Base-by-base conservation (phyloP, 2,329 filamentous ascomycete species). In the Ophiostoma novo-ulmi region DNA sequence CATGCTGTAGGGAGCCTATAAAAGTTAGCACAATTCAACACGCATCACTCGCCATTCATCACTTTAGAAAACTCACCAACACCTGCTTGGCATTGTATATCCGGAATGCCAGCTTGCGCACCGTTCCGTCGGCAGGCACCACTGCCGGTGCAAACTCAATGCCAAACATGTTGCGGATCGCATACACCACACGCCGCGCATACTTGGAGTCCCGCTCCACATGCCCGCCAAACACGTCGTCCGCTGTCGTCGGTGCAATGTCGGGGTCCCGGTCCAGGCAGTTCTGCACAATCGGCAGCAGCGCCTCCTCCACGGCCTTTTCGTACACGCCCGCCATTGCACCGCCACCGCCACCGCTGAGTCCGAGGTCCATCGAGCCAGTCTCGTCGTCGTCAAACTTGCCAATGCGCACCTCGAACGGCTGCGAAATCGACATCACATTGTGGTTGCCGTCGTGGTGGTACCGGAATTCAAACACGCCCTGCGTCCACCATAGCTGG, bases 71-170 rank as follows among this genome's bases (percentile, higher is more conserved):
- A 31, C 61, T 64, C 61, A 64, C 61, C 81, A 98, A 80, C 74
- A 97, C 95, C 80, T 94, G 92, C 83, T 97, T 97, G 48, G 95
- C 95, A 78, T 97, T 97, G 79, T 91, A 95, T 74, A 99, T 92
- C 77, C 95, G 87, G 94, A 94, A 97, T 6, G 94, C 93, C 73
- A 99, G 82, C 78, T 97, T 97, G 77, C 86, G 88, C 72, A 98
- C 91, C 75, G 90, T 96, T 6, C 95, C 93, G 81, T 99, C 95
- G 0, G 94, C 93, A 69, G 91, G 88, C 41, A 99, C 95, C 0
- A 98, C 94, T 64, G 93, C 92, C 0, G 94, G 90, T 1, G 95
- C 92, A 77, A 99, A 94, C 79, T 99, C 95, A 72, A 99, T 91
- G 69, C 94, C 95, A 78, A 99, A 96, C 93, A 97, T 97, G 78